Evolutionary conservation across 306 rosid genomes (phyloP), one percentile per base, ranked within the genome.

Genomic region (Castanea crenata): DNA sequence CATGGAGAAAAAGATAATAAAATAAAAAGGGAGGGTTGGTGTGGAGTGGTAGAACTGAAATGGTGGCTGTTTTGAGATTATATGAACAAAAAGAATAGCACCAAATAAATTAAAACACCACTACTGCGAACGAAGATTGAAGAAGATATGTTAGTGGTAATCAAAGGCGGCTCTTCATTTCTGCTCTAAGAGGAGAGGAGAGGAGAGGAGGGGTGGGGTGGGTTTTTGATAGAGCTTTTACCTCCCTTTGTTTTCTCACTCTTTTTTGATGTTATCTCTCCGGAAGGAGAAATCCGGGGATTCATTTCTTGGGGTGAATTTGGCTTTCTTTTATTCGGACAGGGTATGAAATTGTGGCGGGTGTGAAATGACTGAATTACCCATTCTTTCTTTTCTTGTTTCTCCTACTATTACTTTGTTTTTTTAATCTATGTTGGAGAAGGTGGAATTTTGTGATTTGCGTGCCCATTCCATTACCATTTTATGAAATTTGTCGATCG

Each of bases 1-100:
- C 96, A 93, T 90, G 78, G 81, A 74, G 71, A 55, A 21, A 5
- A 35, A 35, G 4, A 23, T 3, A 49, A 49, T 2, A 70, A 46
- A 10, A 8, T 76, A 79, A 15, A 57, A 79, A 41, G 52, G 68
- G 57, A 68, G 83, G 64, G 79, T 79, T 74, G 65, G 77, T 68
- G 44, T 38, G 3, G 44, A 38, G 44, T 38, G 46, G 44, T 38
- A 38, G 3, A 38, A 38, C 8, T 38, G 46, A 38, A 38, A 38
- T 38, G 46, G 7, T 38, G 46, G 46, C 46, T 25, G 27, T 25
- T 25, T 25, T 25, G 27, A 25, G 27, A 25, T 25, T 25, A 25
- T 25, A 25, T 25, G 27, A 25, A 25, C 27, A 25, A 25, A 38
- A 38, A 41, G 46, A 41, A 41, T 41, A 41, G 11, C 46, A 41